These are phyloP conservation scores for Apiospora arundinis DNA, from an alignment of 2,329 filamentous ascomycete genomes.

Conservation along the genomic window DNA sequence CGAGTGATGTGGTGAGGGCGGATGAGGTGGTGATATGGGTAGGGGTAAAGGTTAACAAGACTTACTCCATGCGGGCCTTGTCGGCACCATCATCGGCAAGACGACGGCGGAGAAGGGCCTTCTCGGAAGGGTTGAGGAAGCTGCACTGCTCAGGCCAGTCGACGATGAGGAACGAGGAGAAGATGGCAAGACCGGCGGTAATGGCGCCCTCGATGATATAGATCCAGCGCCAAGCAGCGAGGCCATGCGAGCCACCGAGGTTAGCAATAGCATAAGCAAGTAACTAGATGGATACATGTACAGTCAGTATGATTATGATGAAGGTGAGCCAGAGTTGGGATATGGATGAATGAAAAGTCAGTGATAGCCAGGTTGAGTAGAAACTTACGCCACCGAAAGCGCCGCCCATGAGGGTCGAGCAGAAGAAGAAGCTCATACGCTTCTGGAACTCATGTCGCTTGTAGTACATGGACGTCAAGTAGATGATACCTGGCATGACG, in stretches of 20 bases:
- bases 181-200: conserved; percentile 42
- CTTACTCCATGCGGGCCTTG: conserved; percentile 36
- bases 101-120: conserved; percentile 39
- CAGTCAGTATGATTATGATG: neutral
- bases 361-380: too few species aligned
- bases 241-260: conserved; percentile 49
- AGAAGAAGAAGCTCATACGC: conserved; percentile 52
- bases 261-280: conserved; percentile 55
- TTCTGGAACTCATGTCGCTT: conserved; percentile 55
- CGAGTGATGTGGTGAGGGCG: neutral
- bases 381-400: conserved; percentile 50
- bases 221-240: conserved; percentile 57
- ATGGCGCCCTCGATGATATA: conserved; percentile 49
- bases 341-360: neutral
- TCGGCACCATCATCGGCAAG: conserved; percentile 39
- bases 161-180: conserved; percentile 50
- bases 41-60: neutral
- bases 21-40: too few species aligned
- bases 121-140: conserved; percentile 52
- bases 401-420: conserved; percentile 48
- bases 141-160: conserved; percentile 57
- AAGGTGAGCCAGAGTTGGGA: neutral
- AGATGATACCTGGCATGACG: conserved; percentile 52
- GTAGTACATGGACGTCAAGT: conserved; percentile 57
- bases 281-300: conserved; percentile 35